Evolutionary conservation across 2,329 filamentous ascomycete species (phyloP), one percentile per base, ranked within the genome.

Genomic region (Periconia macrospinosa): DNA sequence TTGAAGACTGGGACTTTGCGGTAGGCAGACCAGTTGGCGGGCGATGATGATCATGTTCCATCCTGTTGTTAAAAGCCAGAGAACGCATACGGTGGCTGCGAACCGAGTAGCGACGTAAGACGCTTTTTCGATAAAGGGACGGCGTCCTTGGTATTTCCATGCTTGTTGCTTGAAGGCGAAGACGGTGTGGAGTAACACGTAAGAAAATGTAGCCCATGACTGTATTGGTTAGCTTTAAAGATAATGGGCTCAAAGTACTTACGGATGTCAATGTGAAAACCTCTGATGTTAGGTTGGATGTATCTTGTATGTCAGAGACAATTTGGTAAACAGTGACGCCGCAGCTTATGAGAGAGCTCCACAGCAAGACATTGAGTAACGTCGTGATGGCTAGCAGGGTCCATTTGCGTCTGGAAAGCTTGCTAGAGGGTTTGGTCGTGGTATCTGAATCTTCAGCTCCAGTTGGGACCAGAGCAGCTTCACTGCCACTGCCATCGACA

Each of bases 1-100:
- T 42, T 62, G 53, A 30, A 64, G 59, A 9, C 55, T 59, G 7
- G 57, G 43, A n/a, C 49, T 61, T 13, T 54, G 51, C 20, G 62
- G 52, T 17, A 71, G 51, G 49, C 74, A 75, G 6, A 65, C 33
- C 7, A 73, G 73, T 49, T 67, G 65, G n/a, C 73, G 61, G 14
- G 71, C 71, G 3, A 73, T 69, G 13, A 70, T 57, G 41, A 76
- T 74, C 56, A 75, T 65, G 56, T 74, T 71, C 73, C 74, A 75
- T 7, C 73, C 73, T 2, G 62, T 62, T 2, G 72, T 72, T 54
- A 75, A 49, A 15, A 75, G 53, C 73, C 74, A 76, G 7, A 74
- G 53, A 14, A 69, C 59, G 50, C 68, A 73, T 27, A 74, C 44
- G 15, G 64, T 61, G 19, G 67, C 62, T 10, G 64, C 66, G 33